Evolutionary conservation across 1,284 basidiomycete species (phyloP), one percentile per base, ranked within the genome.

Genomic region (Papiliotrema nemorosa): DNA sequence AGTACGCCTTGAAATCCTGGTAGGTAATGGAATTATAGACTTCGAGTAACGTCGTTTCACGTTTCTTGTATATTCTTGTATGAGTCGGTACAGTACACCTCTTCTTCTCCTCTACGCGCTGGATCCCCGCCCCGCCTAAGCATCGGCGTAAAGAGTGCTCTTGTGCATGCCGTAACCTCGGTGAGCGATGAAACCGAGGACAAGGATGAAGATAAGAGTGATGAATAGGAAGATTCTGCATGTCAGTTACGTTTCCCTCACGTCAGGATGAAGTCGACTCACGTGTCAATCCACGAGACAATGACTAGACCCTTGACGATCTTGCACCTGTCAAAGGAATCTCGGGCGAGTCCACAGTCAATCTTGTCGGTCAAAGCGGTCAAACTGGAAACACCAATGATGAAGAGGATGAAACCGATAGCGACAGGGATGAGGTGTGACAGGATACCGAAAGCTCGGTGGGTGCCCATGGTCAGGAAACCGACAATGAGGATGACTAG

Each of bases 211-310:
- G 58, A 76, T 64, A 26, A 70, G 57, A n/a, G 57, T 48, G 44
- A 62, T 46, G 50, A 66, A 53, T 18, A 63, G 40, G 43, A 64
- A 57, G 48, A 63, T 63, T n/a, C 60, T 63, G 22, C 13, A 25
- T 10, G 20, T 49, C 25, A 21, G 31, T 9, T 13, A 26, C 3
- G 34, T 35, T 14, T 26, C n/a, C 35, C 16, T 14, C 25, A 7
- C 20, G 25, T 20, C 14, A 7, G 27, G 9, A 38, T 16, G 21
- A 5, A 4, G 4, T 6, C 20, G 18, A 64, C 66, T 62, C 55
- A 68, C 66, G 71, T 73, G 50, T 72, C 71, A 44, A 74, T 73
- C 75, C 75, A 76, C 38, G 60, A 58, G 36, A 73, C 66, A 31
- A 69, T 63, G 26, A 75, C 69, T 16, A 73, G 59, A 18, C 67